phyloP scores from a whole-genome alignment of 2,329 filamentous ascomycete species.

The Boeremia lycopersici region DNA sequence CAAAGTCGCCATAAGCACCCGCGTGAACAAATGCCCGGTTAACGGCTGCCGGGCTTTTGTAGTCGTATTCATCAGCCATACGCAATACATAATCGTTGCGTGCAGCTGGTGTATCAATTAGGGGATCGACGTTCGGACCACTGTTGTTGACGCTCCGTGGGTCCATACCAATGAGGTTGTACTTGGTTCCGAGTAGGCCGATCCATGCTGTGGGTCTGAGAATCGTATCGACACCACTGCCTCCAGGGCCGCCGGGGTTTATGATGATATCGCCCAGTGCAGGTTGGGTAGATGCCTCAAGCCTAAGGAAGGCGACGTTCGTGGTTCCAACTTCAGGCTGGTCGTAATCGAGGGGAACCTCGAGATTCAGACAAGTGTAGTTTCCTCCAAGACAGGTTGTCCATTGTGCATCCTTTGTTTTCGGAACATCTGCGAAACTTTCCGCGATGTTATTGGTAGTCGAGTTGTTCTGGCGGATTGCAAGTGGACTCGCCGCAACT shows the following conservation, averaged over 20 bases:
- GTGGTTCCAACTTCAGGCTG: slow-evolving; percentile 18
- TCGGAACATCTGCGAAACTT: background rate
- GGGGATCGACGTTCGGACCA: slow-evolving; percentile 17
- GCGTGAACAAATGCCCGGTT: slow-evolving; percentile 40
- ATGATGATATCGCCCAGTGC: slow-evolving; percentile 22
- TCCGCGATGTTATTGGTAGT: background rate
- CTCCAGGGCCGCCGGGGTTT: slow-evolving; percentile 40
- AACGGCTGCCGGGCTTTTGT: slow-evolving; percentile 34
- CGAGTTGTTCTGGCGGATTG: background rate
- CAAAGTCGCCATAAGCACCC: slow-evolving; percentile 24
- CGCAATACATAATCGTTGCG: slow-evolving; percentile 22
- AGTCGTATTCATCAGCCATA: slow-evolving; percentile 3
- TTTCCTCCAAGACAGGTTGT: slow-evolving; percentile 11
- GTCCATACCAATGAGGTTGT: slow-evolving; percentile 45
- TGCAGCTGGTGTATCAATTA: slow-evolving; percentile 5
- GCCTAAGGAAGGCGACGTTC: slow-evolving; percentile 24
- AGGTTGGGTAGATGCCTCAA: slow-evolving; percentile 4
- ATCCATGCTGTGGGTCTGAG: background rate
- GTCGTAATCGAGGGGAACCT: slow-evolving; percentile 30
- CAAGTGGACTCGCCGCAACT: background rate
- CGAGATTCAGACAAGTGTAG: slow-evolving; percentile 17
- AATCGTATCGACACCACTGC: slow-evolving; percentile 31
- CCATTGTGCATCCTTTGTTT: slow-evolving; percentile 2
- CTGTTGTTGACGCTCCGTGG: slow-evolving; percentile 35
- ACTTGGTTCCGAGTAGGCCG: slow-evolving; percentile 20